Percentiles rank a stretch among this genome's conserved stretches.
These are phyloP conservation scores for Botrytis paeoniae DNA, from an alignment of 2,329 filamentous ascomycete species.

Conservation along the genomic window DNA sequence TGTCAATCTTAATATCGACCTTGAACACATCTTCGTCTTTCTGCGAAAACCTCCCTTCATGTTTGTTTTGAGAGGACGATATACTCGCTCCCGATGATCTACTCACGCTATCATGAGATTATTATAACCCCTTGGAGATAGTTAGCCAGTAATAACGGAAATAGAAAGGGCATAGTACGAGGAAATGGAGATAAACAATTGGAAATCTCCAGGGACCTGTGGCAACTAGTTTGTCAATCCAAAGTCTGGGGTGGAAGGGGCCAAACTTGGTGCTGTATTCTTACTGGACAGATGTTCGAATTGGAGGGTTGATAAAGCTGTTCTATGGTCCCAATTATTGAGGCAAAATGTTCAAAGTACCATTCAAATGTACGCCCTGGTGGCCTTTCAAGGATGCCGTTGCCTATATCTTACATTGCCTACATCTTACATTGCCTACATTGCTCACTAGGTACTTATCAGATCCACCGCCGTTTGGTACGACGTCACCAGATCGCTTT, in stretches of 20 bases:
- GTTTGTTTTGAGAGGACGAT: background rate
- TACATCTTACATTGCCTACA: too few species aligned
- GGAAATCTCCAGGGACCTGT: slow-evolving; percentile 27
- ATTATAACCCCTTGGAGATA: background rate
- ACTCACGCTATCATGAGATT: background rate
- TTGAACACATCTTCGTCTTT: background rate
- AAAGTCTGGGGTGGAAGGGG: background rate
- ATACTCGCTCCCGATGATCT: background rate
- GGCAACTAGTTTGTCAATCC: slow-evolving; percentile 25
- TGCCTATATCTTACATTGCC: background rate
- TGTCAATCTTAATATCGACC: slow-evolving; percentile 17
- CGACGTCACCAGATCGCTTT: background rate
- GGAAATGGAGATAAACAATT: background rate
- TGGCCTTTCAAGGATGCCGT: background rate
- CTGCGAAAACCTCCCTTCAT: background rate
- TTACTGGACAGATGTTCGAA: background rate
- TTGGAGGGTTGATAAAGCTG: background rate
- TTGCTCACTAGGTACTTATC: background rate
- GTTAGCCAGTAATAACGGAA: background rate
- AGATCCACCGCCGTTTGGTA: background rate
- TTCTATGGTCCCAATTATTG: background rate
- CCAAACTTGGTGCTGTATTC: background rate
- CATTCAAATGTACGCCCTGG: background rate
- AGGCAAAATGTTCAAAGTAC: background rate
- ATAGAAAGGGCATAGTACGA: background rate